Conservation (phyloP, 768 basidiomycete species). For the Cubamyces sp. region DNA sequence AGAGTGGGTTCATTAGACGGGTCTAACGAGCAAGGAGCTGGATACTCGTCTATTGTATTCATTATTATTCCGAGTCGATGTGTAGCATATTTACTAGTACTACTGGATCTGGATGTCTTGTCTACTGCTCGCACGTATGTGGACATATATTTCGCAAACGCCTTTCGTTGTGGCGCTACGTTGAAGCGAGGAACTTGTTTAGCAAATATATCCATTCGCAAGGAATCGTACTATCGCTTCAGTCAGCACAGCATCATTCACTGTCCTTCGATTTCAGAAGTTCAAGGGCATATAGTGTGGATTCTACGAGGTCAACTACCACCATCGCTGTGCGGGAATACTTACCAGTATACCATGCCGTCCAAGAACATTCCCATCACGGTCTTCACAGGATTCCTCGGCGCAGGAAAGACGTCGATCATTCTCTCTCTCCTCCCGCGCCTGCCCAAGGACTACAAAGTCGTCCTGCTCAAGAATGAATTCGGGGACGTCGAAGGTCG, state of each 20-base stretch:
- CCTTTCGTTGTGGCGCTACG: no score
- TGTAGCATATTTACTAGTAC: neutral
- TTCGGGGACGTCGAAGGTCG: constrained; percentile 92
- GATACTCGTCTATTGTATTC: neutral
- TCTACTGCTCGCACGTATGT: no score
- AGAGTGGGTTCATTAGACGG: constrained; percentile 13
- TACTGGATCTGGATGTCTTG: neutral
- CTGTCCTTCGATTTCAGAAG: no score
- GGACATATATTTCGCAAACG: no score
- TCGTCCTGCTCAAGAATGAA: constrained; percentile 94
- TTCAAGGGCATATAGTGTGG: no score
- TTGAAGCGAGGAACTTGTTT: neutral
- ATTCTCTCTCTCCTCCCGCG: constrained; percentile 84
- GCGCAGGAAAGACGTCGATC: constrained; percentile 78
- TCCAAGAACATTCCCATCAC: constrained; percentile 73
- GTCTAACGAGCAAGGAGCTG: neutral
- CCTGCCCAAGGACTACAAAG: constrained; percentile 84
- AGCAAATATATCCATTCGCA: neutral
- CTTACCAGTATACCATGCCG: neutral
- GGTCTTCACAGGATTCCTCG: constrained; percentile 94
- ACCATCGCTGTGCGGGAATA: no score
- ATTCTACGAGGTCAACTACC: no score
- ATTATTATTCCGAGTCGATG: neutral
- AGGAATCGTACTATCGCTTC: no score
- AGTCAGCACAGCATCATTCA: no score